phyloP scores from a whole-genome alignment of 1,284 basidiomycete genomes.

The Dichomitus squalens region DNA sequence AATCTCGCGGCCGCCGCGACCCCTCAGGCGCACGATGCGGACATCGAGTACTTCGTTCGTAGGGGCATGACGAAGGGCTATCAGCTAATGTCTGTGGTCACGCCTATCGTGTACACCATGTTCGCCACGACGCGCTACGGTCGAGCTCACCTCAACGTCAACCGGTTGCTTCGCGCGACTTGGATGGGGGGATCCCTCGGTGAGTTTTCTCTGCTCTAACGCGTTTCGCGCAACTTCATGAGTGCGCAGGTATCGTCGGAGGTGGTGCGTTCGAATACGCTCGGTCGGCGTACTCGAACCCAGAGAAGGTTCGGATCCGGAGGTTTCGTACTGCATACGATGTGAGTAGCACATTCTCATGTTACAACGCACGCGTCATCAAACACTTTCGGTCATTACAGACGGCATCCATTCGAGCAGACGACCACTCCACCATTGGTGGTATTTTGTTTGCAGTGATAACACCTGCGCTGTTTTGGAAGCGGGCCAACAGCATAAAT shows the following conservation, averaged over 20 bases:
- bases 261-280: conserved; percentile 50
- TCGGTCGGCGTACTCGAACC: conserved; percentile 43
- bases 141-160: conserved; percentile 53
- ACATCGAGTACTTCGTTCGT: conserved; percentile 57
- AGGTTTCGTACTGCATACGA: conserved; percentile 53
- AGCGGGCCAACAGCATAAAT: conserved; percentile 55
- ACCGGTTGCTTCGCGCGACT: conserved; percentile 64
- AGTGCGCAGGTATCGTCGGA: conserved; percentile 36
- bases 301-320: conserved; percentile 41
- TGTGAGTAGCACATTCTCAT: conserved; percentile 38
- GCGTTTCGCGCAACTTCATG: background rate
- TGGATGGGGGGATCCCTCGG: conserved; percentile 68
- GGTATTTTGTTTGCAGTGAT: conserved; percentile 60
- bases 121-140: conserved; percentile 57
- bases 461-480: conserved; percentile 71
- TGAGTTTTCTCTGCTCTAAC: conserved; percentile 27
- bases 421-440: conserved; percentile 75
- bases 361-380: background rate
- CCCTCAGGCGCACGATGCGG: conserved; percentile 35
- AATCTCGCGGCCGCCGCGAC: conserved; percentile 25
- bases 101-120: conserved; percentile 58
- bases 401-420: conserved; percentile 57
- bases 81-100: conserved; percentile 59
- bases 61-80: conserved; percentile 67
- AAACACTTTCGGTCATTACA: conserved; percentile 27